These are phyloP conservation scores for Alternaria novae-zelandiae DNA, from an alignment of 2,329 filamentous ascomycete species.

Conservation along the genomic window DNA sequence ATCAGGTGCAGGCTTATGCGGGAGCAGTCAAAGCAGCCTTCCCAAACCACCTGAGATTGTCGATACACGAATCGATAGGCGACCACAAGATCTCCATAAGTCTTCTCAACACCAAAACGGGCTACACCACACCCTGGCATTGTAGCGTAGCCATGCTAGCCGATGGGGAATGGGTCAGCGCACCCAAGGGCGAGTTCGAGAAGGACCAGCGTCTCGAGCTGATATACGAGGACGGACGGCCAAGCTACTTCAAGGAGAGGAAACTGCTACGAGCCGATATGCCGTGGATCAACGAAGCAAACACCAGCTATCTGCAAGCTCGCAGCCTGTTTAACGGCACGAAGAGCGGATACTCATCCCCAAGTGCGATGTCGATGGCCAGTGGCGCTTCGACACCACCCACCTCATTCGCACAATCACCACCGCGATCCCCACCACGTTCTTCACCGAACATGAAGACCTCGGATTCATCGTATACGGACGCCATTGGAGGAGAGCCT, in stretches of 20 bases:
- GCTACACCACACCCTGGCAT: slow-evolving; percentile 30
- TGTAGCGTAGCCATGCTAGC: slow-evolving; percentile 14
- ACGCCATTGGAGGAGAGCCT: neutral
- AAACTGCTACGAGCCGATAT: slow-evolving; percentile 8
- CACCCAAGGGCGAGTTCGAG: slow-evolving; percentile 11
- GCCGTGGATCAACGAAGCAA: slow-evolving; percentile 1
- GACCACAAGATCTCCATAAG: slow-evolving; percentile 30
- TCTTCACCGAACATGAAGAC: neutral
- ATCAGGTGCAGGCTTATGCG: slow-evolving; percentile 16
- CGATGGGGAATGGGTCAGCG: slow-evolving; percentile 17
- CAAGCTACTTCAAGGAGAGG: slow-evolving; percentile 28
- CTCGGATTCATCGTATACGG: neutral
- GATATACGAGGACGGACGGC: slow-evolving; percentile 22
- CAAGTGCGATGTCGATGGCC: neutral
- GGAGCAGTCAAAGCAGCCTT: slow-evolving; percentile 20
- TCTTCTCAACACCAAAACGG: slow-evolving; percentile 21
- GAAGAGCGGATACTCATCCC: slow-evolving; percentile 12
- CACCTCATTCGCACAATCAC: neutral
- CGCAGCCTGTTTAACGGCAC: slow-evolving; percentile 1
- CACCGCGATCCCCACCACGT: neutral
- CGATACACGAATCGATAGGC: slow-evolving; percentile 38
- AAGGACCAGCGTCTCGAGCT: slow-evolving; percentile 20
- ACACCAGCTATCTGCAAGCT: slow-evolving; percentile 7
- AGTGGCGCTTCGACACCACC: slow-evolving; percentile 10
- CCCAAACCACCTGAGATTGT: slow-evolving; percentile 30